These are phyloP conservation scores for Hansenula sp. DNA, from an alignment of 1,139 yeast species.

Conservation along the genomic window DNA sequence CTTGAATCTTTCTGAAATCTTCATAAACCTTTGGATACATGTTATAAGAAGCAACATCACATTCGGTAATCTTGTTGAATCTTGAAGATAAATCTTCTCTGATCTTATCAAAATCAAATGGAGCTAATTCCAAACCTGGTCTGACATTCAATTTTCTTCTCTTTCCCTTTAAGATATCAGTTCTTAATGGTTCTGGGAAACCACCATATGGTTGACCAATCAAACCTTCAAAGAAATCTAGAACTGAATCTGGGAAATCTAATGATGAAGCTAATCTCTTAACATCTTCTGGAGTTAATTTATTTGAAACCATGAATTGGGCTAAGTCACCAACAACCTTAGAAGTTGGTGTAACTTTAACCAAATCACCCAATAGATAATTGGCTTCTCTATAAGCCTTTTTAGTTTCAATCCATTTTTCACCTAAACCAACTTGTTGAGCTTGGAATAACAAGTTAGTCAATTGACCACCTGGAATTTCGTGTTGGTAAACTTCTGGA, in stretches of 20 bases:
- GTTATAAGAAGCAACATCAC: conserved; percentile 90
- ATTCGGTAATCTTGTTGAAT: conserved; percentile 67
- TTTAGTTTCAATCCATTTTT: conserved; percentile 94
- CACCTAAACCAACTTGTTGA: conserved; percentile 95
- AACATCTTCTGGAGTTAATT: conserved; percentile 81
- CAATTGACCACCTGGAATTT: conserved; percentile 99
- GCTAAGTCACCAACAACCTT: conserved; percentile 99
- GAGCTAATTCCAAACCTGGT: conserved; percentile 87
- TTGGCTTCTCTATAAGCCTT: conserved; percentile 91
- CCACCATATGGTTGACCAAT: conserved; percentile 99
- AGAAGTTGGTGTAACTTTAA: conserved; percentile 97
- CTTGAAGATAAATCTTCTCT: conserved; percentile 68
- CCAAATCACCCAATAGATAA: conserved; percentile 87
- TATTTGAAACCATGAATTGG: conserved; percentile 97
- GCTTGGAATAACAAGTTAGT: conserved; percentile 98
- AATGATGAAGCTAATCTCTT: conserved; percentile 80
- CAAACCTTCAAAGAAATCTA: conserved; percentile 97
- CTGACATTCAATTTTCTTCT: conserved; percentile 84
- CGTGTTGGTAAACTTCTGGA: conserved; percentile 97
- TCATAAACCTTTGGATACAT: conserved; percentile 99
- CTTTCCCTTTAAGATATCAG: conserved; percentile 82
- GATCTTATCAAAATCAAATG: conserved; percentile 71
- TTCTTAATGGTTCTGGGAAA: conserved; percentile 97
- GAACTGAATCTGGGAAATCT: conserved; percentile 97
- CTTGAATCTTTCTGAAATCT: conserved; percentile 69